Base-by-base conservation (phyloP, 2,329 filamentous ascomycete genomes). In the Pseudofabraea citricarpa region DNA sequence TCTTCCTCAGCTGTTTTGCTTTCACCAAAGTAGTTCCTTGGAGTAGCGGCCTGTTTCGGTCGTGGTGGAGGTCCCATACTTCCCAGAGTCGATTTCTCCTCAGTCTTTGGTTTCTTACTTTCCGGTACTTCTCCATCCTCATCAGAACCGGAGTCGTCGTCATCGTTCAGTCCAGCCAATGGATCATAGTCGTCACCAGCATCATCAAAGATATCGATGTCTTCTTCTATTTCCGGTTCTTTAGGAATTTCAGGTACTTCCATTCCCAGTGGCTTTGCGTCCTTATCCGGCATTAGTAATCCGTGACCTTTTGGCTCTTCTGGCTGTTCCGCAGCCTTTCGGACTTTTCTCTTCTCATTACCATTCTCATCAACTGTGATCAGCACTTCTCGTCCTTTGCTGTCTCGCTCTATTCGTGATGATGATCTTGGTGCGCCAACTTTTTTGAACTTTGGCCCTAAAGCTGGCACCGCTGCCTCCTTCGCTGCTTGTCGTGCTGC, bases 121-220 rank as follows among this genome's bases (percentile, higher is more conserved):
- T 67, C 61, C 2, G 65, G 64, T 3, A 68, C 64, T 27, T 69
- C 66, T 1, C 67, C 66, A 2, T 66, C 66, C 15, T 71, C 69
- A n/a, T 68, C 71, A 6, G 66, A 50, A 22, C 57, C 64, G 2
- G 57, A 57, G 36, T 66, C 63, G 5, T 63, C 67, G 6, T 67
- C 67, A 13, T 37, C 13, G 64, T 51, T 72, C 51, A 85, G 64
- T 5, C 71, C 81, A 3, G 79, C 81, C 32, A 86, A 62, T 2
- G 82, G 82, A 56, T 86, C 73, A 57, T 86, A 86, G 54, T 85
- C 81, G 44, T 81, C 79, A 3, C 75, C 81, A 0, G 70, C 79
- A 41, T 76, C 79, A 29, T 79, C 81, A 50, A 86, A 86, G 6
- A 86, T 86, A 53, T 84, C 71, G 19, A 79, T 61, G 41, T 85